Evolutionary conservation across 2,329 filamentous ascomycete genomes (phyloP), one percentile per base, ranked within the genome.

Genomic region (Fusarium albidum): DNA sequence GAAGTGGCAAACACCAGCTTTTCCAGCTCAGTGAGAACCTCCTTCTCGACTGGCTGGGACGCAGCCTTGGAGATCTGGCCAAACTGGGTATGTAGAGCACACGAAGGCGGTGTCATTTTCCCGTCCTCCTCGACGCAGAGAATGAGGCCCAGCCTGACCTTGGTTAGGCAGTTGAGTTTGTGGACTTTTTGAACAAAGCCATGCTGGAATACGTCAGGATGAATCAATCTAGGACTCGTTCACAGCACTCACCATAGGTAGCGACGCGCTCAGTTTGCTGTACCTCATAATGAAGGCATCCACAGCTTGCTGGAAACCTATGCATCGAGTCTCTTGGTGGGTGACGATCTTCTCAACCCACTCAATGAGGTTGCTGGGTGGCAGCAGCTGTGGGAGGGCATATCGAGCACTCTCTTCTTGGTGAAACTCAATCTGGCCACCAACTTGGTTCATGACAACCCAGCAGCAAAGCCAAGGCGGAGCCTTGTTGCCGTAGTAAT

Each of bases 391-490:
- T 1, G 61, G 57, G 2, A 68, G 57, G 21, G 66, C 66, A 54
- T 68, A 68, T 18, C 64, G 53, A 14, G 61, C 66, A 29, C 66
- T 68, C 32, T 68, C 58, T 28, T 68, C 66, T 14, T 55, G 49
- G 28, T 67, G 59, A 31, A 65, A 61, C 39, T 68, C 66, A 28
- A 68, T 62, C 31, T 61, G 59, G 6, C 63, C 66, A 9, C 53
- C 64, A n/a, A 65, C 57, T 28, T 68, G 63, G 25, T 65, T 64
- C 41, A 59, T 65, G n/a, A 68, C 57, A 8, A 67, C 63, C 66
- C 64, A 68, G 25, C 66, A 68, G 34, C 66, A 67, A n/a, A 61
- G 55, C 66, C 66, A 68, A n/a, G 63, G 64, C 0, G 61, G 42
- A 4, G 61, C 55, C 21, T 56, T 50, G 13, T 53, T 56, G 17